A percentile compares a stretch with the other conserved stretches of the same genome.
These are phyloP conservation scores for Aspergillus fijiensis DNA, from an alignment of 2,329 filamentous ascomycete species.

Conservation along the genomic window DNA sequence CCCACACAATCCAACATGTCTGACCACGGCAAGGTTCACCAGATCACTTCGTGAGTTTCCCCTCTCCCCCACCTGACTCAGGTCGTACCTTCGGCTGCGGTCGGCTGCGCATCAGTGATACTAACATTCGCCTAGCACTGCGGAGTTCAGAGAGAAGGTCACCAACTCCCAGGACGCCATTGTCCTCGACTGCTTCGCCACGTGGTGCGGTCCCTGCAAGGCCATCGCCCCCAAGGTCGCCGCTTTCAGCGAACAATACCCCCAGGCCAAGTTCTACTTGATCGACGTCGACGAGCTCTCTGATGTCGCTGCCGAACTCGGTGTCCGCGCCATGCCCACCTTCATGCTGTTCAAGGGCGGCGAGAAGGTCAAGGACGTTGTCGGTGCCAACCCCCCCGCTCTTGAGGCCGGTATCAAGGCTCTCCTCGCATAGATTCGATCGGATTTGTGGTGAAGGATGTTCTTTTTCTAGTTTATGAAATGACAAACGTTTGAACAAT, in stretches of 20 bases:
- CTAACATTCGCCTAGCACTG: slow-evolving; percentile 47
- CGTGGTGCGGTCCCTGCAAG: slow-evolving; percentile 96
- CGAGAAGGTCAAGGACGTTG: slow-evolving; percentile 68
- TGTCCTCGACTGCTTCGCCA: slow-evolving; percentile 82
- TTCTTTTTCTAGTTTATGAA: not conserved
- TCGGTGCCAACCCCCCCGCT: slow-evolving; percentile 77
- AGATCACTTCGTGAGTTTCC: slow-evolving; percentile 29
- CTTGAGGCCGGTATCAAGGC: slow-evolving; percentile 50
- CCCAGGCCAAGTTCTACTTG: slow-evolving; percentile 74
- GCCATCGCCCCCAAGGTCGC: slow-evolving; percentile 75
- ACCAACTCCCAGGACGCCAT: slow-evolving; percentile 56
- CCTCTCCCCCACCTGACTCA: not conserved
- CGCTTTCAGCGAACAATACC: slow-evolving; percentile 60
- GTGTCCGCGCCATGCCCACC: slow-evolving; percentile 88
- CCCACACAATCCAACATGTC: slow-evolving; percentile 42
- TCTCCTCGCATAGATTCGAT: slow-evolving; percentile 21
- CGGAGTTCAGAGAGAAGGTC: slow-evolving; percentile 57
- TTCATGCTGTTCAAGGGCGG: slow-evolving; percentile 83
- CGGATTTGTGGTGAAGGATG: not conserved
- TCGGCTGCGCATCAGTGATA: not conserved
- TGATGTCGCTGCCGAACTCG: slow-evolving; percentile 72
- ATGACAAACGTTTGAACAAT: not conserved
- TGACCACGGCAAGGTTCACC: slow-evolving; percentile 20
- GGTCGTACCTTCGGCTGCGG: too few species aligned
- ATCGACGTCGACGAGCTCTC: slow-evolving; percentile 83